Evolutionary conservation across 2,329 filamentous ascomycete genomes (phyloP).

Genomic region (Venturia asperata): DNA sequence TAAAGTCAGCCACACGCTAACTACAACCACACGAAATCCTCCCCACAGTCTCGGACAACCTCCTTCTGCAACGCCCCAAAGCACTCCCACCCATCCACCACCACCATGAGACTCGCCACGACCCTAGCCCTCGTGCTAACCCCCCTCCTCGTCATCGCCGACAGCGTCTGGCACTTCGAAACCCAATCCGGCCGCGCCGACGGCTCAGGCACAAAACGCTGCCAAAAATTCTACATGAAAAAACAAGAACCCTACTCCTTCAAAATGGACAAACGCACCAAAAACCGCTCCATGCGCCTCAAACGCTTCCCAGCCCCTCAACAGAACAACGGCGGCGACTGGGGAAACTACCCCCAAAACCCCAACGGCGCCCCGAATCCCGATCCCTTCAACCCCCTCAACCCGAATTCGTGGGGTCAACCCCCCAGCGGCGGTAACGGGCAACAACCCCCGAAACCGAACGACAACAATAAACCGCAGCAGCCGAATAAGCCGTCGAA

Average conservation of each 20-base stretch:
- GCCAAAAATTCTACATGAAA: conserved; percentile 10
- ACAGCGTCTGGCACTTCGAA: background rate
- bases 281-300: background rate
- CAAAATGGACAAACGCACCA: background rate
- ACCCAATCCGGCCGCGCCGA: background rate
- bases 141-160: background rate
- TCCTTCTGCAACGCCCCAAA: background rate
- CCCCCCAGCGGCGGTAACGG: background rate
- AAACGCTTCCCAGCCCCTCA: background rate
- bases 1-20: background rate
- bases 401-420: background rate
- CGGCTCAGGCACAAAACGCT: background rate
- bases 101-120: background rate
- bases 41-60: background rate
- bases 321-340: background rate
- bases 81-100: too few species aligned
- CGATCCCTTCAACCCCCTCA: background rate
- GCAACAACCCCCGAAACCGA: background rate
- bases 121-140: background rate
- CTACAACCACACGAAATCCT: background rate
- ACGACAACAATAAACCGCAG: background rate
- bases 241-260: background rate
- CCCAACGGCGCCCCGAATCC: too few species aligned
- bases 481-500: background rate
- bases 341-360: background rate